Conservation (phyloP, 2,329 filamentous ascomycete species). For the Rhexocercosporidium sp. region DNA sequence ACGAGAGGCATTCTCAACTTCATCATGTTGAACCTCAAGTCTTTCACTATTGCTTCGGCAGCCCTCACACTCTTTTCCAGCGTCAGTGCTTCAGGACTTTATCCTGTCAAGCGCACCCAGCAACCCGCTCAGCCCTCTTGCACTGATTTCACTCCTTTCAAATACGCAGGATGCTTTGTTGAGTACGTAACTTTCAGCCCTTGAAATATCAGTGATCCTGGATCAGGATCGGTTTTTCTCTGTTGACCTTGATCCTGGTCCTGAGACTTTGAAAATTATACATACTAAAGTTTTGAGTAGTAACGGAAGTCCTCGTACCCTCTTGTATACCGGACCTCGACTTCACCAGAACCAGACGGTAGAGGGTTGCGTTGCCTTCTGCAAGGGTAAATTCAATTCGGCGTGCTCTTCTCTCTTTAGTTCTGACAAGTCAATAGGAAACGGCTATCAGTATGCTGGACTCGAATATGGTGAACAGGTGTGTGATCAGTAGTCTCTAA, state of each 20-base stretch:
- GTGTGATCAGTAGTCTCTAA: background rate
- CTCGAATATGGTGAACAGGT: conserved; percentile 37
- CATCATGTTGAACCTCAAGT: conserved; percentile 19
- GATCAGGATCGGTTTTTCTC: no score
- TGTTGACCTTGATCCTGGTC: no score
- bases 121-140: conserved; percentile 37
- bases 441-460: conserved; percentile 44
- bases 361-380: conserved; percentile 44
- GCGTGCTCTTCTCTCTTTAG: background rate
- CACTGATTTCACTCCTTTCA: conserved; percentile 41
- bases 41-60: conserved; percentile 33
- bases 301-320: conserved; percentile 35
- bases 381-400: conserved; percentile 40
- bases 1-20: background rate
- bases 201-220: no score
- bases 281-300: no score
- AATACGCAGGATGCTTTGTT: conserved; percentile 44
- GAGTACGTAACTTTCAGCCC: no score
- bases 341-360: conserved; percentile 44
- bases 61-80: conserved; percentile 30
- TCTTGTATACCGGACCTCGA: conserved; percentile 40
- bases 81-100: conserved; percentile 27
- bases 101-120: conserved; percentile 27
- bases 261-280: no score
- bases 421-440: conserved; percentile 33